Percentiles rank a stretch among this genome's conserved stretches.
Evolutionary conservation across 345 rosid genomes (phyloP).

Genomic region (Salix purpurea): DNA sequence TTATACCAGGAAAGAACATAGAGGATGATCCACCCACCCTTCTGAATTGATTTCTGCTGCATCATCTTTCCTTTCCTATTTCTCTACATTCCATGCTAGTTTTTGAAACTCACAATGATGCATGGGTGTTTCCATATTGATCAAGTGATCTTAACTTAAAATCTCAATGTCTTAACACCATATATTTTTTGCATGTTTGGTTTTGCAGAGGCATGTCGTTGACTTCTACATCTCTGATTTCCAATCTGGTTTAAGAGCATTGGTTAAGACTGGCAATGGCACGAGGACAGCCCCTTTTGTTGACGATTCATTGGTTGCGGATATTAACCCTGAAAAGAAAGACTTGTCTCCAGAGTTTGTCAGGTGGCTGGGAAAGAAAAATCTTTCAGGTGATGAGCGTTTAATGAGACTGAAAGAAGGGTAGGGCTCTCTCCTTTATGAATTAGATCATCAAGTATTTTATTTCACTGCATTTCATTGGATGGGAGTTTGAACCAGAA

Average conservation of each 20-base stretch:
- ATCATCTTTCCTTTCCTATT: background rate
- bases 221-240: constrained; percentile 97
- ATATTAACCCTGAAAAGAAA: constrained; percentile 58
- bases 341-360: constrained; percentile 64
- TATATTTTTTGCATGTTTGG: background rate
- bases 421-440: constrained; percentile 32
- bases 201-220: constrained; percentile 70
- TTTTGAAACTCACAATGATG: background rate
- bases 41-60: background rate
- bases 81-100: background rate
- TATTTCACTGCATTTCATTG: no score
- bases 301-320: constrained; percentile 60
- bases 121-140: background rate
- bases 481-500: background rate
- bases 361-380: constrained; percentile 73
- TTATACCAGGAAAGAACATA: no score
- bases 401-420: constrained; percentile 79
- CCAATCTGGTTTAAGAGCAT: constrained; percentile 86
- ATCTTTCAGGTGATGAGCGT: constrained; percentile 65
- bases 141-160: background rate
- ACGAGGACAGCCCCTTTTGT: constrained; percentile 76
- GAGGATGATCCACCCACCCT: background rate
- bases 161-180: background rate
- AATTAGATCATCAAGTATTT: background rate
- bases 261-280: constrained; percentile 82